Evolutionary conservation across 1,284 basidiomycete genomes (phyloP).

Genomic region (Veloboletus limbatus): DNA sequence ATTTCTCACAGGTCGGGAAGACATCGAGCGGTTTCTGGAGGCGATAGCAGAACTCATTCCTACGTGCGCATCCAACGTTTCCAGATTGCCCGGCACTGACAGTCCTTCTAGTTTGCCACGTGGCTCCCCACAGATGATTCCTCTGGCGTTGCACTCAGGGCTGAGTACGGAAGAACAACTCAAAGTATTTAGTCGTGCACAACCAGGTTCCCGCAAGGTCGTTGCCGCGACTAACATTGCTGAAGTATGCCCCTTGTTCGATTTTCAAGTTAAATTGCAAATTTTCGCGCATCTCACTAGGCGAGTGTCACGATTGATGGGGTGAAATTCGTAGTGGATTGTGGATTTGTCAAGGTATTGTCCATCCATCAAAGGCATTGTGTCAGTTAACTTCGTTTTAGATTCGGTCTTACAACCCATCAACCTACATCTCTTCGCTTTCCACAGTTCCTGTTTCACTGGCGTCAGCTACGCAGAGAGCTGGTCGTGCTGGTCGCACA

Average conservation of each 20-base stretch:
- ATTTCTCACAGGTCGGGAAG: slow-evolving; percentile 95
- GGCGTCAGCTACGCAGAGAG: slow-evolving; percentile 84
- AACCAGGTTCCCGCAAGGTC: slow-evolving; percentile 79
- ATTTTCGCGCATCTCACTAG: slow-evolving; percentile 35
- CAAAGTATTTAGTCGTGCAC: slow-evolving; percentile 76
- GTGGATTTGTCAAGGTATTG: slow-evolving; percentile 89
- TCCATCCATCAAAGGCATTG: background rate
- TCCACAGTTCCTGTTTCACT: slow-evolving; percentile 76
- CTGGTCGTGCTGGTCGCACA: slow-evolving; percentile 89
- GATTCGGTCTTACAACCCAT: slow-evolving; percentile 84
- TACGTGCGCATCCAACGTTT: slow-evolving; percentile 45
- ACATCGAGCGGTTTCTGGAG: slow-evolving; percentile 88
- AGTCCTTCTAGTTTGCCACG: slow-evolving; percentile 56
- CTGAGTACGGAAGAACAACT: slow-evolving; percentile 85
- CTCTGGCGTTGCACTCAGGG: slow-evolving; percentile 86
- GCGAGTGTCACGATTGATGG: slow-evolving; percentile 97
- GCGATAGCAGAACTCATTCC: slow-evolving; percentile 76
- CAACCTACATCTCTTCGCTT: slow-evolving; percentile 79
- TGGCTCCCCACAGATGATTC: slow-evolving; percentile 56
- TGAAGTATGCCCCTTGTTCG: slow-evolving; percentile 53
- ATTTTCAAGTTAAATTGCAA: background rate
- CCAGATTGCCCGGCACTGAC: slow-evolving; percentile 8
- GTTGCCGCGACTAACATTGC: slow-evolving; percentile 96
- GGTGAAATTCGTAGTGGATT: slow-evolving; percentile 93
- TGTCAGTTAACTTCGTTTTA: slow-evolving; percentile 29